Base-by-base conservation (phyloP, 257 asterid species). In the Ligustrum vulgare region DNA sequence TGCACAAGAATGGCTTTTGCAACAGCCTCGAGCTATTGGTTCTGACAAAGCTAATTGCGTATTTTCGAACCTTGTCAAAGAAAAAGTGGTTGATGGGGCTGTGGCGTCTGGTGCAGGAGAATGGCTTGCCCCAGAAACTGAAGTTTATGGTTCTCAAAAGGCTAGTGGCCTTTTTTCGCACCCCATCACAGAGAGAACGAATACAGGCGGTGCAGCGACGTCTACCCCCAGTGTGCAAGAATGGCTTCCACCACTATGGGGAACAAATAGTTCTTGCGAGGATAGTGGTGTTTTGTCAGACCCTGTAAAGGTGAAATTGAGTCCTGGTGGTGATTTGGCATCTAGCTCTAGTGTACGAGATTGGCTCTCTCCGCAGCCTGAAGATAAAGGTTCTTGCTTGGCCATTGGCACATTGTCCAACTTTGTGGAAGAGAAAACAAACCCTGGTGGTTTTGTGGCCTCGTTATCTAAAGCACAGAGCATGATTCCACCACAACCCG, bases 401-500 rank as follows among this genome's bases (percentile, higher is more conserved):
- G 54, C 6, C 54, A 4, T 13, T 13, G 54, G 54, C 54, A 13
- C n/a, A 15, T 45, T 39, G 34, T 39, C 71, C 23, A 64, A 41
- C 33, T 33, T 64, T 15, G 64, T 51, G 28, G 63, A 31, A 28
- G 67, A 16, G 45, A 64, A 13, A 28, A 34, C 13, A n/a, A n/a
- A 35, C 63, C 33, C 63, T 34, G 77, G 71, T 63, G 72, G 49
- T 69, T 33, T 18, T 34, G 7, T 35, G 34, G 49, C 67, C 39
- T 1, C 77, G 4, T 73, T 11, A 20, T 73, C 13, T 9, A 47
- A 45, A 8, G 11, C 32, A 22, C 69, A 60, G 62, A 73, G 71
- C 71, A 41, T 60, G 56, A 65, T 41, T 58, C 74, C 72, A n/a
- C 80, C 72, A 20, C 78, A 58, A 70, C 33, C 67, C 36, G 91